Conservation (phyloP, 192 early-diverging fungal species). For the Podila horticola region DNA sequence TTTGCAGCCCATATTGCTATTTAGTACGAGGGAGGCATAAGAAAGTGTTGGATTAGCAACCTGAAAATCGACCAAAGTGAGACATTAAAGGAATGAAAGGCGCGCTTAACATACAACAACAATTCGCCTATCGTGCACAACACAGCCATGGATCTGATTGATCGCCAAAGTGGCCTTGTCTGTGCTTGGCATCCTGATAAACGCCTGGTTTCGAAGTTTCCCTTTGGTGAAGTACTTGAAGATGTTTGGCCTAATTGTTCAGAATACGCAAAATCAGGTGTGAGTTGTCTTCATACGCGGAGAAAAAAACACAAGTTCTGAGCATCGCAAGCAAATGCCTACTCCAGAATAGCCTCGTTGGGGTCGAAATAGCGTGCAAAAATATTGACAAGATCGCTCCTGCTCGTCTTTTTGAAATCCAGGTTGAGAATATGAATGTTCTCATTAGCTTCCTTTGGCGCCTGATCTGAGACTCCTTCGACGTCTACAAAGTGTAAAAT, state of each 20-base stretch:
- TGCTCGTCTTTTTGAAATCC: not conserved
- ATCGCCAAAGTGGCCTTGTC: not conserved
- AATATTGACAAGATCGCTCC: not conserved
- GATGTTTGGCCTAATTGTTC: not conserved
- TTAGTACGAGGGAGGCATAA: too few species aligned
- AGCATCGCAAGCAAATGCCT: not conserved
- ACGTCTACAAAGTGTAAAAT: not conserved
- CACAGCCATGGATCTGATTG: not conserved
- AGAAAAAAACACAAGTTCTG: not conserved
- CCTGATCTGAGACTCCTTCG: not conserved
- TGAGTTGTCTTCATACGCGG: not conserved
- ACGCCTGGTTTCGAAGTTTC: not conserved
- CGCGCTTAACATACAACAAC: not conserved
- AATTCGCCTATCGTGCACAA: not conserved
- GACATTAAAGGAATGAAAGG: too few species aligned
- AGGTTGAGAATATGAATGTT: conserved; percentile 1
- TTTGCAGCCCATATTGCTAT: too few species aligned
- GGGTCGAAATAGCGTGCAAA: not conserved
- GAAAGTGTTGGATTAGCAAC: too few species aligned
- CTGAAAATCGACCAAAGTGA: too few species aligned
- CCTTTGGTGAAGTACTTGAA: conserved; percentile 1
- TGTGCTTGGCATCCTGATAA: not conserved
- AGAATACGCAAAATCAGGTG: not conserved
- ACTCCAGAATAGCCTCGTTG: not conserved
- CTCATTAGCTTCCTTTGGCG: not conserved